Evolutionary conservation across 352 stramenopile species (phyloP).

Genomic region (Phytophthora capsici): DNA sequence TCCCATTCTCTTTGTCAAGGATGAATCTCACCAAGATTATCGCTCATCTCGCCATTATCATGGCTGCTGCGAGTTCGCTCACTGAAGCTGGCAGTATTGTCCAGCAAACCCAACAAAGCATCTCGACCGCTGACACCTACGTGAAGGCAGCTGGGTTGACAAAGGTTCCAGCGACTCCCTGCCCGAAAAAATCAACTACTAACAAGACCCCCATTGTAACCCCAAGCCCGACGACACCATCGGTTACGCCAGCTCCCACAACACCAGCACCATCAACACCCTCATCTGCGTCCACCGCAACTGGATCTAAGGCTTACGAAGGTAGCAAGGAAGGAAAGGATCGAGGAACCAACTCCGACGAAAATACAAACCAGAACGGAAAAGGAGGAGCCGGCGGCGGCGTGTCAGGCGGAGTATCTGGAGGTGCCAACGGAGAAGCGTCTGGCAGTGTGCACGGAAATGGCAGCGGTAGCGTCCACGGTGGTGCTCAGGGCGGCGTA

Average conservation of each 20-base stretch:
- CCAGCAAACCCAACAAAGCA: constrained; percentile 14
- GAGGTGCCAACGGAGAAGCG: too few species aligned
- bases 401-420: too few species aligned
- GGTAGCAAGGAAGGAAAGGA: too few species aligned
- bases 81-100: constrained; percentile 20
- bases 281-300: too few species aligned
- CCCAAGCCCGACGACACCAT: neutral
- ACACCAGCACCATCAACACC: too few species aligned
- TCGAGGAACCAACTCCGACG: too few species aligned
- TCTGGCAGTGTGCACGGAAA: too few species aligned
- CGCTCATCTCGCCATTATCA: constrained; percentile 35
- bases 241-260: neutral
- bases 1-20: constrained; percentile 22
- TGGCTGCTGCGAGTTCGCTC: constrained; percentile 25
- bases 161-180: neutral
- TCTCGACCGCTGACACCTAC: neutral
- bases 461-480: too few species aligned
- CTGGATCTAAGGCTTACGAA: too few species aligned
- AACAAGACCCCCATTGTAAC: neutral
- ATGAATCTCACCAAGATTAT: constrained; percentile 47
- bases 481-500: too few species aligned
- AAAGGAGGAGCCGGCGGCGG: too few species aligned
- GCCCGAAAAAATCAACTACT: neutral
- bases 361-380: too few species aligned
- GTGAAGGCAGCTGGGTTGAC: neutral